phyloP scores from a whole-genome alignment of 306 rosid genomes.

The Begonia masoniana region DNA sequence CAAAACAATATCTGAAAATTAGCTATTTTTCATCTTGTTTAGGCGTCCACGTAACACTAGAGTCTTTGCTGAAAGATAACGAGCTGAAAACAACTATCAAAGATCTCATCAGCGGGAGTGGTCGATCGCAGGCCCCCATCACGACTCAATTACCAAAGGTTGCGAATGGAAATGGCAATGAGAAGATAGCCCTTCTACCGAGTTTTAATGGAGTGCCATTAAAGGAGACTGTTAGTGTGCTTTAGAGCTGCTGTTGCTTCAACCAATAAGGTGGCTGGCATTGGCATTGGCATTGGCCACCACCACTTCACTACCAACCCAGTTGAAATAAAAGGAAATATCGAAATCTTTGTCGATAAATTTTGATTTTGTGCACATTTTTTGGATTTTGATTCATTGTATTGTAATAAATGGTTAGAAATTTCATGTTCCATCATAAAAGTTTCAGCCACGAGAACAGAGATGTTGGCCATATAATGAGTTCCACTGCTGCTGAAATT shows the following conservation, averaged over 20 bases:
- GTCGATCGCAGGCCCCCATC: slow-evolving; percentile 35
- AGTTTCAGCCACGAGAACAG: too few relatives aligned
- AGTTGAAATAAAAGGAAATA: too few relatives aligned
- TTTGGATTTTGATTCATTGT: too few relatives aligned
- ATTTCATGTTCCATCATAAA: too few relatives aligned
- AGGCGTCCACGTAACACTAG: slow-evolving; percentile 83
- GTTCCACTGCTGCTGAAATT: too few relatives aligned
- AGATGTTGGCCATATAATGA: too few relatives aligned
- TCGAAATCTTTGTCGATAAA: too few relatives aligned
- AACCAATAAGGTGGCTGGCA: slow-evolving; percentile 3
- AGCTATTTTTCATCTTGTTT: slow-evolving; percentile 9
- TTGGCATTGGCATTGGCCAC: background rate
- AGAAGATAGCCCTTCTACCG: slow-evolving; percentile 15
- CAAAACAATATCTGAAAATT: background rate
- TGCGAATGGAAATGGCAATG: slow-evolving; percentile 9
- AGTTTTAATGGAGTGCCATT: slow-evolving; percentile 15
- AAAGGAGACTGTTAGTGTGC: slow-evolving; percentile 9
- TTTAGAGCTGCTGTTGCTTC: too few relatives aligned
- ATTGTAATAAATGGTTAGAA: too few relatives aligned
- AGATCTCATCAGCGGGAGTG: slow-evolving; percentile 44
- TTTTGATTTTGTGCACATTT: too few relatives aligned
- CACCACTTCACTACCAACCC: background rate
- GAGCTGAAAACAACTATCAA: slow-evolving; percentile 50
- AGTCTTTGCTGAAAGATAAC: slow-evolving; percentile 53
- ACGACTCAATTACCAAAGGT: slow-evolving; percentile 22